Percentiles rank a stretch among this genome's conserved stretches.
These are phyloP conservation scores for Neodidymelliopsis sp. DNA, from an alignment of 2,329 filamentous ascomycete species.

Conservation along the genomic window DNA sequence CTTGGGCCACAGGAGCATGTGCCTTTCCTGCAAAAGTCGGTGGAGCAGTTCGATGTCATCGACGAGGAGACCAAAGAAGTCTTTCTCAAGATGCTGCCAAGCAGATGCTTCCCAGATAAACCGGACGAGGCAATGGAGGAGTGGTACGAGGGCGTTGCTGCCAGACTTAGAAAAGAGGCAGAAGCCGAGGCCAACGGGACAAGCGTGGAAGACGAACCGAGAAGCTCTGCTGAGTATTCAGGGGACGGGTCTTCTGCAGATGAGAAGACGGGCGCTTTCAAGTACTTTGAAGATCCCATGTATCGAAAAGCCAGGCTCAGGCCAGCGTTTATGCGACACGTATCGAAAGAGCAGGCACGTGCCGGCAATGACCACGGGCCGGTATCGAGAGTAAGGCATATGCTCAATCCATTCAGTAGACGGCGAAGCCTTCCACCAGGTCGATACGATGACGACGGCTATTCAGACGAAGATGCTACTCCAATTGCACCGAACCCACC, in stretches of 20 bases:
- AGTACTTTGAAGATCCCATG: conserved; percentile 59
- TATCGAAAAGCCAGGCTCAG: conserved; percentile 55
- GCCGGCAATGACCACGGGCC: conserved; percentile 41
- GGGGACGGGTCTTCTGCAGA: conserved; percentile 51
- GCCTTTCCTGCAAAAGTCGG: conserved; percentile 80
- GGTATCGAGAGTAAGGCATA: conserved; percentile 42
- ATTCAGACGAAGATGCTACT: conserved; percentile 41
- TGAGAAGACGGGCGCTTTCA: conserved; percentile 53
- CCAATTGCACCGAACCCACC: conserved; percentile 36
- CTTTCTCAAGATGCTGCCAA: conserved; percentile 69
- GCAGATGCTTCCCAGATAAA: conserved; percentile 72
- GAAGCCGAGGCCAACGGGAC: conserved; percentile 44
- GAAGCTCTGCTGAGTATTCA: conserved; percentile 43
- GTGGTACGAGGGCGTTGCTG: conserved; percentile 84
- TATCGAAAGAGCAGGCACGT: conserved; percentile 41
- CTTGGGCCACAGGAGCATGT: conserved; percentile 89
- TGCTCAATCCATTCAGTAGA: conserved; percentile 45
- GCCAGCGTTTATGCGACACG: conserved; percentile 53
- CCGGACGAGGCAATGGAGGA: conserved; percentile 81
- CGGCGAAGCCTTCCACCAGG: conserved; percentile 36
- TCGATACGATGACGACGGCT: conserved; percentile 38
- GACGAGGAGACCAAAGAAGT: conserved; percentile 69
- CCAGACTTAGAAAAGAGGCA: conserved; percentile 71
- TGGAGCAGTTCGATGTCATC: conserved; percentile 76
- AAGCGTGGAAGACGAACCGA: conserved; percentile 35